phyloP scores from a whole-genome alignment of 2,329 filamentous ascomycete genomes.

The Dactylonectria macrodidyma region DNA sequence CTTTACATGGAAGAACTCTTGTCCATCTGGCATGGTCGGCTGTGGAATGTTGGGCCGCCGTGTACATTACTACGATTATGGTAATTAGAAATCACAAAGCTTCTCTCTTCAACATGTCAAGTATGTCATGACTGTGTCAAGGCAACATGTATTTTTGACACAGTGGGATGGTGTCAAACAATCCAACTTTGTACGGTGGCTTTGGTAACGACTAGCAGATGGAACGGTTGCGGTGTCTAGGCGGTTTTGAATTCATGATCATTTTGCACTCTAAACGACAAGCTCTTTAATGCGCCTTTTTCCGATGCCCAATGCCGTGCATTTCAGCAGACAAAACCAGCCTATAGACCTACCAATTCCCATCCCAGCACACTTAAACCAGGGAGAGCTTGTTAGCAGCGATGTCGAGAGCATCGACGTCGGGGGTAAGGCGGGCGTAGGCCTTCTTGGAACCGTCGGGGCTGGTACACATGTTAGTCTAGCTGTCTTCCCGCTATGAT shows the following conservation, averaged over 20 bases:
- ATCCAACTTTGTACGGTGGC: neutral
- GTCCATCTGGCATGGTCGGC: neutral
- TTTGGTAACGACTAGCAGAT: slow-evolving; percentile 11
- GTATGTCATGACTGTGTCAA: neutral
- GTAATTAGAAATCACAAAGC: slow-evolving; percentile 2
- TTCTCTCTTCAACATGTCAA: neutral
- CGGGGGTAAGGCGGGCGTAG: slow-evolving; percentile 93
- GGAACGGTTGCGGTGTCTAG: slow-evolving; percentile 40
- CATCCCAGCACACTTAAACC: slow-evolving; percentile 76
- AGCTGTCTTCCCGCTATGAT: slow-evolving; percentile 13
- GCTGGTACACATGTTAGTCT: slow-evolving; percentile 61
- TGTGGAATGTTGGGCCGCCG: neutral
- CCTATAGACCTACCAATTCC: slow-evolving; percentile 54
- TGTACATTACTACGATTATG: slow-evolving; percentile 20
- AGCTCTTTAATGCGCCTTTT: slow-evolving; percentile 54
- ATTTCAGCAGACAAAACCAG: slow-evolving; percentile 56
- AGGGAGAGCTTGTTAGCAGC: slow-evolving; percentile 99
- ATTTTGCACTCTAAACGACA: slow-evolving; percentile 54
- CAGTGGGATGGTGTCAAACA: neutral
- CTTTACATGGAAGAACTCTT: neutral
- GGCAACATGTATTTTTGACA: neutral
- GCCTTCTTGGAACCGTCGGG: slow-evolving; percentile 99
- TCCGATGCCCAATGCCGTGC: slow-evolving; percentile 55
- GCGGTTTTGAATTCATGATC: slow-evolving; percentile 54
- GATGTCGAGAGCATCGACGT: slow-evolving; percentile 99